These are phyloP conservation scores for Phytophthora melonis DNA, from an alignment of 352 stramenopile genomes.

Conservation along the genomic window DNA sequence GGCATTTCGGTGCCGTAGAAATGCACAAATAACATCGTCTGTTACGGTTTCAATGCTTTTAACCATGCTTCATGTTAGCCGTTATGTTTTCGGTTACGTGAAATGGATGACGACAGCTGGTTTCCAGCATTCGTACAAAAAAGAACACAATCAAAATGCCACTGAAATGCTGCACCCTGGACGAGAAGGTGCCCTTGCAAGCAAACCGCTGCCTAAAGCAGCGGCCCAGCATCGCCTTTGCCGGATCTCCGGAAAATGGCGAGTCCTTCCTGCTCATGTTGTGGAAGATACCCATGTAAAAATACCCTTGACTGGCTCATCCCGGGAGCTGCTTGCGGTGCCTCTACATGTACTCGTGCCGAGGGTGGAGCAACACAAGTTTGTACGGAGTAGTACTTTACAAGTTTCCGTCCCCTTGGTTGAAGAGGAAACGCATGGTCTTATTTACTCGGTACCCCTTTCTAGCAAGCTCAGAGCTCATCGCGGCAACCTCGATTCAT, in stretches of 20 bases:
- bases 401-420: too few relatives aligned
- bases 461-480: slow-evolving; percentile 11
- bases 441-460: slow-evolving; percentile 29
- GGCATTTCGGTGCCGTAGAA: slow-evolving; percentile 10
- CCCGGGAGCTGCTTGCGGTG: background rate
- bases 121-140: too few relatives aligned
- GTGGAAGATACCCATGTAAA: too few relatives aligned
- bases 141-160: too few relatives aligned
- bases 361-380: background rate
- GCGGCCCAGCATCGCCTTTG: background rate
- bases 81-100: background rate
- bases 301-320: background rate
- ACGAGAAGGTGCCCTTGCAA: too few relatives aligned
- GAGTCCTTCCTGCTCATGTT: background rate
- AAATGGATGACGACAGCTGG: too few relatives aligned
- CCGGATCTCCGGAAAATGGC: background rate
- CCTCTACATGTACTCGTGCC: background rate
- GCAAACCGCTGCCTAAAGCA: too few relatives aligned
- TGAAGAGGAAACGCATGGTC: slow-evolving; percentile 2
- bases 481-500: slow-evolving; percentile 21
- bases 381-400: too few relatives aligned
- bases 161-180: too few relatives aligned
- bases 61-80: background rate
- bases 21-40: background rate
- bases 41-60: background rate